Conservation (phyloP, 768 basidiomycete species). For the Paxillus rubicundulus region DNA sequence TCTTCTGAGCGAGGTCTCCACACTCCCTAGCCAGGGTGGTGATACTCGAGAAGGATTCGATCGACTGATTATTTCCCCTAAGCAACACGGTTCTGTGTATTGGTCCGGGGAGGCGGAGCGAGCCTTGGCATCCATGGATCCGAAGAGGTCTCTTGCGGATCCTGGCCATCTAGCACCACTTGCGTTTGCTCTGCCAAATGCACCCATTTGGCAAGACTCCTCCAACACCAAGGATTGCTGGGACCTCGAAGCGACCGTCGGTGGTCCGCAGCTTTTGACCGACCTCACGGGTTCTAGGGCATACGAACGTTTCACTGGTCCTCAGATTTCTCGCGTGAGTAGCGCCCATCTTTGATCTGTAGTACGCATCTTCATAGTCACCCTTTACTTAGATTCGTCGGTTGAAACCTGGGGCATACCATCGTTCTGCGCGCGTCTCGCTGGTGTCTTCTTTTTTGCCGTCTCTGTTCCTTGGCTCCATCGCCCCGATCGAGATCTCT, state of each 20-base stretch:
- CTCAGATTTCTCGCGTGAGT: conserved; percentile 74
- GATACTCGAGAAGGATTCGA: background rate
- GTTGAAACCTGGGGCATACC: conserved; percentile 51
- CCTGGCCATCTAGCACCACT: conserved; percentile 50
- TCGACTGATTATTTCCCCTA: background rate
- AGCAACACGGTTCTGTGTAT: conserved; percentile 89
- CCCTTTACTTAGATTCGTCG: conserved; percentile 54
- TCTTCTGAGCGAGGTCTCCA: background rate
- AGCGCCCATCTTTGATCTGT: background rate
- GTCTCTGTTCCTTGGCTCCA: conserved; percentile 73
- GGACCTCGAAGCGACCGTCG: conserved; percentile 61
- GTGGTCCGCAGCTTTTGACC: conserved; percentile 69
- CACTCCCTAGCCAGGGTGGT: background rate
- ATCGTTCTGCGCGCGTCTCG: conserved; percentile 63
- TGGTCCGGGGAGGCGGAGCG: conserved; percentile 61
- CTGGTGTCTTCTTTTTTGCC: conserved; percentile 82
- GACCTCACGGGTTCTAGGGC: conserved; percentile 79
- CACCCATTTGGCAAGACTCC: conserved; percentile 92
- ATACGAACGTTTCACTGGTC: conserved; percentile 86
- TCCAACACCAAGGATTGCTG: conserved; percentile 76
- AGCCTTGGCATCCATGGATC: conserved; percentile 53
- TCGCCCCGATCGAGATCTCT: conserved; percentile 81
- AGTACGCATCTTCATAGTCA: background rate
- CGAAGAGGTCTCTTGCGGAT: conserved; percentile 46
- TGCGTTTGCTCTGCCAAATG: conserved; percentile 65